Percentiles rank a stretch among this genome's conserved stretches.
Conservation (phyloP, 1,139 yeast genomes). For the Wickerhamiella infanticola region DNA sequence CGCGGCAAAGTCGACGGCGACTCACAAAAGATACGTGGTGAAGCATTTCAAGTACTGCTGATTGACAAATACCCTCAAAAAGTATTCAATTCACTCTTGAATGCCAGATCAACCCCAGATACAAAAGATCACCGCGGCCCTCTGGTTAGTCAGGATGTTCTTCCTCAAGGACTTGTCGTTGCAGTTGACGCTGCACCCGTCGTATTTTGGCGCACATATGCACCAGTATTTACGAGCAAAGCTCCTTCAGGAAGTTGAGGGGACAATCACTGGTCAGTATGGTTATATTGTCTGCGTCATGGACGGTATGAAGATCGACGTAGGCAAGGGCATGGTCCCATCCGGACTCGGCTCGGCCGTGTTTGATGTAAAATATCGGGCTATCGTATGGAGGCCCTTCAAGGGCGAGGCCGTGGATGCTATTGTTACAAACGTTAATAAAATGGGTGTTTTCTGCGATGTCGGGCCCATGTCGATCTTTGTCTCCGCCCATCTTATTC, state of each 20-base stretch:
- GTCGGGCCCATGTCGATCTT: conserved; percentile 95
- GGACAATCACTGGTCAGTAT: conserved; percentile 97
- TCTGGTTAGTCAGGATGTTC: conserved; percentile 11
- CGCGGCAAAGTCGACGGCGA: background rate
- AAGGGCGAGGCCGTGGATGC: conserved; percentile 98
- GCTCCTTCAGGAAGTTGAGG: conserved; percentile 88
- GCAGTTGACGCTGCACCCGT: conserved; percentile 87
- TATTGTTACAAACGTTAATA: conserved; percentile 82
- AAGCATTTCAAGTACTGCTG: too few species aligned
- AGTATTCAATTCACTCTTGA: too few species aligned
- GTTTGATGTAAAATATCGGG: conserved; percentile 88
- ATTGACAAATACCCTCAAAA: too few species aligned
- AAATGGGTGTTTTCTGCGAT: conserved; percentile 95
- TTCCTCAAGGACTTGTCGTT: conserved; percentile 66
- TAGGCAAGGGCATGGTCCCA: conserved; percentile 83
- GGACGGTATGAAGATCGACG: conserved; percentile 88
- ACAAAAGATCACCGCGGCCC: background rate
- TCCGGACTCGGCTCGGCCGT: conserved; percentile 92
- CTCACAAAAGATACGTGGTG: too few species aligned
- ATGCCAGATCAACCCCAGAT: too few species aligned
- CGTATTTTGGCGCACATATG: conserved; percentile 96
- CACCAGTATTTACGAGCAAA: conserved; percentile 81
- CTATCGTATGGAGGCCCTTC: conserved; percentile 97
- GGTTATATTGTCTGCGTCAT: conserved; percentile 94
- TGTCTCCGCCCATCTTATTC: conserved; percentile 87